Base-by-base conservation (phyloP, 257 asterid genomes). In the Solanum verrucosum region DNA sequence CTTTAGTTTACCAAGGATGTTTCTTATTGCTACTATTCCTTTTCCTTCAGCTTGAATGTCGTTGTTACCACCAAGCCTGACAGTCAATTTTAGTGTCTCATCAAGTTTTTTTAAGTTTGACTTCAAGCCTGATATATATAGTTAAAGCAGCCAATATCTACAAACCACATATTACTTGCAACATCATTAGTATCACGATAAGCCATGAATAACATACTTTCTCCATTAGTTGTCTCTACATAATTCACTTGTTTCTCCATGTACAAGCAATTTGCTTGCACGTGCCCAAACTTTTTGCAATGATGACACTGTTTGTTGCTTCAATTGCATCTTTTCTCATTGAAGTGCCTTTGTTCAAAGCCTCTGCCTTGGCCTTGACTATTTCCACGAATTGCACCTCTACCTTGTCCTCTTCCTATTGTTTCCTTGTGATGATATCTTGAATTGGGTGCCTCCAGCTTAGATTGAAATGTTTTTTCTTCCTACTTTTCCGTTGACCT, bases 391-490 rank as follows among this genome's bases (percentile, higher is more conserved):
- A 46, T 13, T 14, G 56, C 56, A 46, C 56, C 56, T 46, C 56
- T 46, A 13, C 56, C 56, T 3, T 0, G 7, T 63, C 31, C 31
- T 63, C 31, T 63, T 63, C 31, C 3, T 23, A 8, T 23, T 23
- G 31, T 10, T 29, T 21, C 23, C 83, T 77, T 67, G 33, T 37
- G 20, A 29, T 27, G 42, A 13, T 46, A 13, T 46, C 56, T 46
- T 46, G 20, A 46, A 46, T 46, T 46, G 7, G 20, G 20, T 46
- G 18, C 23, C 63, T 52, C 63, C 1, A 34, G 68, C 52, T 16
- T 86, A 35, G 83, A 84, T 16, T 88, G 86, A 56, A 42, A 90
- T 21, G 68, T 52, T 27, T 88, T 88, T 52, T 90, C 87, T 23
- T 88, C 89, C 2, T 1, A 9, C 65, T 31, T 88, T 33, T 88